Percentiles rank a stretch among this genome's conserved stretches.
Evolutionary conservation across 179 eudicot genomes (phyloP).

Genomic region (Heliamphora pulchella): DNA sequence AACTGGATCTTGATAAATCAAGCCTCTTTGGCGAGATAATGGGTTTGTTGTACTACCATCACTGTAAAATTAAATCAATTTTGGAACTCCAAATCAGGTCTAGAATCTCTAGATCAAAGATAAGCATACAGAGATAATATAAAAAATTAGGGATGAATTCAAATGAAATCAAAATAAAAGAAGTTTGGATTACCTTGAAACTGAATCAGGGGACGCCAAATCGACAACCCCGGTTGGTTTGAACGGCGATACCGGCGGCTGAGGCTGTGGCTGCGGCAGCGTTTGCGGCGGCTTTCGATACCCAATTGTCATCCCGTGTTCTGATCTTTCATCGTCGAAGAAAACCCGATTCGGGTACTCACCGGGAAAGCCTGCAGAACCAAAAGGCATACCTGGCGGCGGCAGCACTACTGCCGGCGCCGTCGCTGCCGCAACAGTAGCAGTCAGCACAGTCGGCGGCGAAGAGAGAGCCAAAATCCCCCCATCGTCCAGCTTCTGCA

Average conservation of each 20-base stretch:
- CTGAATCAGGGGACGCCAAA: no score
- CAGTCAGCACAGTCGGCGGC: constrained; percentile 18
- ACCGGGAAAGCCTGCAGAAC: constrained; percentile 19
- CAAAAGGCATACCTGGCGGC: background rate
- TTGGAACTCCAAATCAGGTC: no score
- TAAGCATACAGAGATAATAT: no score
- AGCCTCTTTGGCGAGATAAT: constrained; percentile 39
- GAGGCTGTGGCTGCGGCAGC: constrained; percentile 26
- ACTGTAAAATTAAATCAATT: no score
- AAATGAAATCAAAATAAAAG: no score
- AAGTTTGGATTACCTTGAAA: no score
- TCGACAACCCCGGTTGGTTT: constrained; percentile 21
- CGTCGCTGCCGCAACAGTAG: constrained; percentile 12
- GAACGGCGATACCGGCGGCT: constrained; percentile 29
- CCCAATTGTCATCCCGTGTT: constrained; percentile 41
- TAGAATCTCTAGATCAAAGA: no score
- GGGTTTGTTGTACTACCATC: no score
- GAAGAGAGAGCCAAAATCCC: constrained; percentile 34
- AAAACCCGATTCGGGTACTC: constrained; percentile 41
- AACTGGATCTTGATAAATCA: constrained; percentile 46
- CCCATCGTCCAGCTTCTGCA: constrained; percentile 33
- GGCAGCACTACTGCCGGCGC: constrained; percentile 13
- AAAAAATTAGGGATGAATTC: no score
- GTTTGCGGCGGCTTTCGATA: constrained; percentile 30
- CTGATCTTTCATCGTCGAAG: constrained; percentile 71